These are phyloP conservation scores for Fusarium citri DNA, from an alignment of 2,329 filamentous ascomycete species.

Conservation along the genomic window DNA sequence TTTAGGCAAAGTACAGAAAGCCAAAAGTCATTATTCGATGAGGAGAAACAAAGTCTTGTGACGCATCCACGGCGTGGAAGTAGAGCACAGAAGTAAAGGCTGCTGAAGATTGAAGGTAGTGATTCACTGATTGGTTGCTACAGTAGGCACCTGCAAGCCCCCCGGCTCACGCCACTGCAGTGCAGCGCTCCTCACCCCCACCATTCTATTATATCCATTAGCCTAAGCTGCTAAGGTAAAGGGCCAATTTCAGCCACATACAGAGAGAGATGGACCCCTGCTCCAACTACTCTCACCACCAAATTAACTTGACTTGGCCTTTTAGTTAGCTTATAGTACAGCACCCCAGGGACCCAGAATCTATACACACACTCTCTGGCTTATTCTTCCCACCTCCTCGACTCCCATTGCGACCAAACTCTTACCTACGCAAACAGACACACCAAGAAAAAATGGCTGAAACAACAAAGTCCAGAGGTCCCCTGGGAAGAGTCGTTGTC, in stretches of 20 bases:
- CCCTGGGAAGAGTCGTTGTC: conserved; percentile 78
- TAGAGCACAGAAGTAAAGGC: conserved; percentile 6
- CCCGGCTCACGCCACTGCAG: background rate
- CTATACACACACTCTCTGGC: conserved; percentile 2
- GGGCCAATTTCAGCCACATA: conserved; percentile 29
- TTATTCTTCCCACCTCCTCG: conserved; percentile 15
- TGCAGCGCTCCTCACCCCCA: conserved; percentile 2
- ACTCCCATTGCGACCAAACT: conserved; percentile 11
- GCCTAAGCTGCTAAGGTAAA: conserved; percentile 32
- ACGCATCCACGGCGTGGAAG: conserved; percentile 19
- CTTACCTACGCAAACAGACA: conserved; percentile 1
- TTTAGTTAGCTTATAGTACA: background rate
- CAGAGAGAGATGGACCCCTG: conserved; percentile 17
- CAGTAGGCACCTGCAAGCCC: conserved; percentile 10
- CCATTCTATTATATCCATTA: conserved; percentile 21
- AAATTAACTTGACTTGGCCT: conserved; percentile 15
- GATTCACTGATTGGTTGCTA: conserved; percentile 18
- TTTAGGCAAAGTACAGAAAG: background rate
- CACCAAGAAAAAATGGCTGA: conserved; percentile 15
- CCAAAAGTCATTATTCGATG: background rate
- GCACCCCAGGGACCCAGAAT: conserved; percentile 13
- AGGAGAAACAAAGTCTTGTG: conserved; percentile 16
- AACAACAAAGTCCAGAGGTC: conserved; percentile 47
- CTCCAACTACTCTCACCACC: conserved; percentile 11
- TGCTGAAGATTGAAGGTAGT: conserved; percentile 24